Percentiles rank a stretch among this genome's conserved stretches.
Conservation (phyloP, 305 asterid genomes). For the Nicotiana rustica region DNA sequence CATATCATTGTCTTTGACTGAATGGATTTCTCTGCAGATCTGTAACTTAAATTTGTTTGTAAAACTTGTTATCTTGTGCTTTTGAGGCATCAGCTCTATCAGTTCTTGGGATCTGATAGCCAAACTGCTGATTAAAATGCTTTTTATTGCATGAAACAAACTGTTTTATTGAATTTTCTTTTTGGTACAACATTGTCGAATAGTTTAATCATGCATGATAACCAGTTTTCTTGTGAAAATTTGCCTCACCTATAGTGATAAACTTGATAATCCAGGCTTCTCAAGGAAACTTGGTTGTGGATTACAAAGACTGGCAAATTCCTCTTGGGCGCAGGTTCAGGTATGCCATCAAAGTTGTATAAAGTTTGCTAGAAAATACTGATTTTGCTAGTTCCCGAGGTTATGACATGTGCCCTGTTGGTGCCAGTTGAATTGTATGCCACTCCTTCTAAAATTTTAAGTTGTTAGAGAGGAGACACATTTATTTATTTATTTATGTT, state of each 20-base stretch:
- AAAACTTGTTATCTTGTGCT: slow-evolving; percentile 23
- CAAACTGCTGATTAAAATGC: slow-evolving; percentile 3
- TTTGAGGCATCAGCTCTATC: slow-evolving; percentile 13
- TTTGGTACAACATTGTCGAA: not conserved
- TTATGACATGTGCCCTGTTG: not conserved
- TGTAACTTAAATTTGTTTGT: slow-evolving; percentile 25
- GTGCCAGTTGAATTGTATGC: slow-evolving; percentile 12
- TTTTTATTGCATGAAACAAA: slow-evolving; percentile 15
- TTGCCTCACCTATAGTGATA: not conserved
- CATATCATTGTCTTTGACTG: slow-evolving; percentile 24
- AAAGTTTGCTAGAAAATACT: not conserved
- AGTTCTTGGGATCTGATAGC: not conserved
- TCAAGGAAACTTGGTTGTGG: slow-evolving; percentile 78
- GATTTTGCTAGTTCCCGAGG: not conserved
- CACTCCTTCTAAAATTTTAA: not conserved
- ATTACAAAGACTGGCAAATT: slow-evolving; percentile 98
- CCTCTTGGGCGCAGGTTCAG: slow-evolving; percentile 99
- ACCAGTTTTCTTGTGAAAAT: slow-evolving; percentile 19
- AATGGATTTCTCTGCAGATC: slow-evolving; percentile 7
- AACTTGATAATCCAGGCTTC: slow-evolving; percentile 66
- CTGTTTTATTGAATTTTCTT: slow-evolving; percentile 17
- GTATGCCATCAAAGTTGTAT: slow-evolving; percentile 47
- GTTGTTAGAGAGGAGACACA: not conserved
- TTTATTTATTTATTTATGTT: not conserved
- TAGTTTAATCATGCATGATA: slow-evolving; percentile 16